Evolutionary conservation across 2,329 filamentous ascomycete species (phyloP), one percentile per base, ranked within the genome.

Genomic region (Talaromyces atroroseus): DNA sequence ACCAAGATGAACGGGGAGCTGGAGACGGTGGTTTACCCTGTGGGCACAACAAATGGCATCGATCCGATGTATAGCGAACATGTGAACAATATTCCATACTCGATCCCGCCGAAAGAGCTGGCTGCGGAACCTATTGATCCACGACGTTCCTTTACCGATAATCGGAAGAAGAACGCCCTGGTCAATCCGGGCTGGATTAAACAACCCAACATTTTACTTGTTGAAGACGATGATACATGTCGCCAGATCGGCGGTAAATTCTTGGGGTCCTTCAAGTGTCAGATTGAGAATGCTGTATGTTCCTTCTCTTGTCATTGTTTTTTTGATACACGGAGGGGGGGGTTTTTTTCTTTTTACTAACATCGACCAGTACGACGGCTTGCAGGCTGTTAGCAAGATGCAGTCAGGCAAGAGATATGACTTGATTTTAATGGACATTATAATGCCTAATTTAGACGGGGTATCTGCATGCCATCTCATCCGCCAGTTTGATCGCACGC

Each of bases 391-490:
- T 49, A 90, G 88, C 68, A 94, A 94, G 68, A 87, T 96, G 66
- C 84, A 85, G 61, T 75, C 76, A 42, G 83, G 83, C 5, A 78
- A 79, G 5, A 85, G 85, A 63, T 87, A 86, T 63, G 84, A 87
- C 65, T 68, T 87, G 59, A 90, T 92, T 61, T 82, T 92, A 60
- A 92, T 92, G 89, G 89, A 94, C 68, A 92, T 99, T 62, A 95
- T 99, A 64, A 97, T 99, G 94, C 94, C 94, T 5, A 88, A 92
- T 62, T 80, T 97, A 54, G 94, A 97, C 66, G 94, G 94, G 63
- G 91, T 97, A 5, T 96, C 92, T 16, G 92, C 94, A 2, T 96
- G 91, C 57, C 89, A 94, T 66, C 85, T 96, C 60, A 96, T 99
- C 62, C 85, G 92, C 53, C 89, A 96, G 67, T 90, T 92, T 60